phyloP scores from a whole-genome alignment of 345 rosid species.

The Eucalyptus lansdowneana region DNA sequence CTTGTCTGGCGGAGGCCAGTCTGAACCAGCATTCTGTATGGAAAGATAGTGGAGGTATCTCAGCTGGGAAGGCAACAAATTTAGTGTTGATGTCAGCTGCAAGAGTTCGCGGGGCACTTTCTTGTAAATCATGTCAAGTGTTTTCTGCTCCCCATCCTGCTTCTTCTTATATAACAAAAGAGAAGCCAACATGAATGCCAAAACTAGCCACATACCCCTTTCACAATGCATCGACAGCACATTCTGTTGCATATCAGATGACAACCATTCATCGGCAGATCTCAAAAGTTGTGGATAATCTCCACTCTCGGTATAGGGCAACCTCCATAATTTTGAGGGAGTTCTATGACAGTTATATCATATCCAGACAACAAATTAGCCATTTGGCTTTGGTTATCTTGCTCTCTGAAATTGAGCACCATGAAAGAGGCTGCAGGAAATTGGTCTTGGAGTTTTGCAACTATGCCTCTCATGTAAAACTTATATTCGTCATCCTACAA shows the following conservation, averaged over 20 bases:
- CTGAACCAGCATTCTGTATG: slow-evolving; percentile 56
- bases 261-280: slow-evolving; percentile 86
- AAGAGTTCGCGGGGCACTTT: slow-evolving; percentile 81
- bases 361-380: slow-evolving; percentile 48
- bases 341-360: slow-evolving; percentile 83
- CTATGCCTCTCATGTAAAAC: slow-evolving; percentile 48
- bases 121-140: slow-evolving; percentile 76
- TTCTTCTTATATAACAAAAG: slow-evolving; percentile 72
- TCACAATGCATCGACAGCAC: slow-evolving; percentile 80
- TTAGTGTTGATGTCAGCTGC: slow-evolving; percentile 51
- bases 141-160: slow-evolving; percentile 72
- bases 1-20: slow-evolving; percentile 90
- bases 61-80: slow-evolving; percentile 77
- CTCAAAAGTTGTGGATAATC: slow-evolving; percentile 78
- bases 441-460: slow-evolving; percentile 56
- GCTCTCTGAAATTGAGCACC: slow-evolving; percentile 80
- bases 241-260: slow-evolving; percentile 64
- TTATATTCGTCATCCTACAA: slow-evolving; percentile 54
- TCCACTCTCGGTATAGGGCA: slow-evolving; percentile 48
- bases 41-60: slow-evolving; percentile 82
- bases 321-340: slow-evolving; percentile 81
- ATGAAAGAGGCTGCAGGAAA: slow-evolving; percentile 66
- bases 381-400: slow-evolving; percentile 36
- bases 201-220: slow-evolving; percentile 71
- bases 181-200: slow-evolving; percentile 77